A percentile compares a stretch with the other conserved stretches of the same genome.
Evolutionary conservation across 108 stramenopile genomes (phyloP).

Genomic region (Skeletonema costatum): DNA sequence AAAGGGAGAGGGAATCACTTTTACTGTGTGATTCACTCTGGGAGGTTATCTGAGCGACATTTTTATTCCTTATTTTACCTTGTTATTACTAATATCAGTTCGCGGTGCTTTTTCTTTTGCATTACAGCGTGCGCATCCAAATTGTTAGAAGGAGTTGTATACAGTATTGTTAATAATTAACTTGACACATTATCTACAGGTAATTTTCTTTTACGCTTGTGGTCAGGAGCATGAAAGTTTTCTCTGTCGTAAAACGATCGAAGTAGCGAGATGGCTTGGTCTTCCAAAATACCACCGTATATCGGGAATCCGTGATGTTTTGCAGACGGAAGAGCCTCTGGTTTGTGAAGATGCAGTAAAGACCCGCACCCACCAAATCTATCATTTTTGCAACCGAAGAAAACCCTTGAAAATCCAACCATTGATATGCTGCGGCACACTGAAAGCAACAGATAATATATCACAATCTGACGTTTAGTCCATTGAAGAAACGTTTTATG

Average conservation of each 20-base stretch:
- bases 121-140: not conserved
- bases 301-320: constrained; percentile 63
- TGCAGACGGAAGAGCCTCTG: constrained; percentile 33
- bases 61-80: not conserved
- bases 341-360: constrained; percentile 63
- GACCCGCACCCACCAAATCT: constrained; percentile 88
- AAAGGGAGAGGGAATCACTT: constrained; percentile 46
- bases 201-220: constrained; percentile 56
- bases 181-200: constrained; percentile 1
- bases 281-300: constrained; percentile 63
- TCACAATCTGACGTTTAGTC: not conserved
- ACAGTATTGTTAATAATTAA: not conserved
- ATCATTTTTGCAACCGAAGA: constrained; percentile 85
- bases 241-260: constrained; percentile 87
- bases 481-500: not conserved
- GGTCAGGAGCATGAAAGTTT: constrained; percentile 85
- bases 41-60: constrained; percentile 46
- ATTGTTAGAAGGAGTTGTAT: not conserved
- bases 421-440: constrained; percentile 83
- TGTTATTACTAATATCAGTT: not conserved
- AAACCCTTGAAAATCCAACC: constrained; percentile 69
- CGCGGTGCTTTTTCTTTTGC: not conserved
- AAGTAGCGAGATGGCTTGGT: constrained; percentile 67
- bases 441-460: not conserved
- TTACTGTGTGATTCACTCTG: constrained; percentile 45